Conservation (phyloP, 768 basidiomycete species). For the Peribolospora kevripleyi region DNA sequence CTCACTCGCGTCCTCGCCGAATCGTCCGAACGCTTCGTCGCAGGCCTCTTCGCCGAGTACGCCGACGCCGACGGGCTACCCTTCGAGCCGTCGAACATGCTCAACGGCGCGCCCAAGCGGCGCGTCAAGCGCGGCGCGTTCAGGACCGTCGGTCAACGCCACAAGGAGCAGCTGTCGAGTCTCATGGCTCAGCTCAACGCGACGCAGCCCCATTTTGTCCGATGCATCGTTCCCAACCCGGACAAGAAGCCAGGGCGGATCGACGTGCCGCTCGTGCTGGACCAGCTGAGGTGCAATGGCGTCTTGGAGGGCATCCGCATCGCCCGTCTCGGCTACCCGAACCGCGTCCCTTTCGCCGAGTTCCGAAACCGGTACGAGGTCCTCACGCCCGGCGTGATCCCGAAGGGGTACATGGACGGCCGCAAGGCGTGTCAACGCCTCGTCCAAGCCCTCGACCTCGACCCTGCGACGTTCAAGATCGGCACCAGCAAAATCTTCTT, state of each 20-base stretch:
- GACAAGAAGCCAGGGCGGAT: slow-evolving; percentile 75
- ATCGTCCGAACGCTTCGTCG: slow-evolving; percentile 59
- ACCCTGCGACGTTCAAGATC: slow-evolving; percentile 59
- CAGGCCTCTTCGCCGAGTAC: slow-evolving; percentile 62
- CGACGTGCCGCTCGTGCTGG: slow-evolving; percentile 81
- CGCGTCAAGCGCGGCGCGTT: slow-evolving; percentile 90
- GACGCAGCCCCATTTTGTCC: slow-evolving; percentile 92
- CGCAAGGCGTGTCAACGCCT: slow-evolving; percentile 79
- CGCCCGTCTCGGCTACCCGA: slow-evolving; percentile 88
- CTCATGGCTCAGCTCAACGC: slow-evolving; percentile 75
- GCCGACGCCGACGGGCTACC: slow-evolving; percentile 25
- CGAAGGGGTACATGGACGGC: slow-evolving; percentile 91
- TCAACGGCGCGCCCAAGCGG: slow-evolving; percentile 30
- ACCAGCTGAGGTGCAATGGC: slow-evolving; percentile 94
- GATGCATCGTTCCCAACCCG: slow-evolving; percentile 88
- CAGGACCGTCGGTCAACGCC: slow-evolving; percentile 78
- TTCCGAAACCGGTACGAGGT: slow-evolving; percentile 94
- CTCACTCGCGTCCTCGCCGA: slow-evolving; percentile 63
- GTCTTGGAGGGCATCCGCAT: slow-evolving; percentile 97
- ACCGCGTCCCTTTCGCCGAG: slow-evolving; percentile 85
- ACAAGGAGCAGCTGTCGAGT: slow-evolving; percentile 80
- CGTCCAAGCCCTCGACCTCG: slow-evolving; percentile 68
- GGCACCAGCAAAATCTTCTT: slow-evolving; percentile 98
- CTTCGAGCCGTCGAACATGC: neutral
- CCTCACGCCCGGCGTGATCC: slow-evolving; percentile 75